Conservation (phyloP, 2,329 filamentous ascomycete genomes). For the Cyphellophora attinorum region DNA sequence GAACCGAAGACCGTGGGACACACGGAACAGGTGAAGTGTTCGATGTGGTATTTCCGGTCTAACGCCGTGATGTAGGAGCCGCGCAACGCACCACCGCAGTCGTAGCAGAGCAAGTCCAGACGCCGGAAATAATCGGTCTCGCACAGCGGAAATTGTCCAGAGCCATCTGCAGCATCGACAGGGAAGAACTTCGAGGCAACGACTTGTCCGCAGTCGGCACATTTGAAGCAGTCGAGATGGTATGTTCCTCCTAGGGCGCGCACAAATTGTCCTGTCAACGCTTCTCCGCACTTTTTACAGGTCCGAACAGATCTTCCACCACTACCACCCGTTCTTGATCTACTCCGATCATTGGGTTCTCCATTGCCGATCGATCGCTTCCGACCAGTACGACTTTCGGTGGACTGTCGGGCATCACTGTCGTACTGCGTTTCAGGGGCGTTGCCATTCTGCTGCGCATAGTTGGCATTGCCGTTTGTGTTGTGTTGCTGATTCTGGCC, state of each 20-base stretch:
- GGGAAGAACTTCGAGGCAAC: slow-evolving; percentile 99
- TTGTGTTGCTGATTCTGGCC: slow-evolving; percentile 9
- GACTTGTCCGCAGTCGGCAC: slow-evolving; percentile 89
- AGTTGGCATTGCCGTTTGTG: slow-evolving; percentile 8
- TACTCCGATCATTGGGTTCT: slow-evolving; percentile 18
- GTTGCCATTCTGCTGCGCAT: slow-evolving; percentile 10
- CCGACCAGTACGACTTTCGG: slow-evolving; percentile 18
- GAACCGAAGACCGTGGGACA: slow-evolving; percentile 97
- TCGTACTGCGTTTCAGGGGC: slow-evolving; percentile 14
- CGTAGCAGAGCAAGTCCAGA: slow-evolving; percentile 79
- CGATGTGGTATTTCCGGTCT: slow-evolving; percentile 96
- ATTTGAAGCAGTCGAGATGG: slow-evolving; percentile 96
- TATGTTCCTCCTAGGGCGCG: slow-evolving; percentile 87
- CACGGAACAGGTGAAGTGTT: slow-evolving; percentile 96
- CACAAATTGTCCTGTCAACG: slow-evolving; percentile 90
- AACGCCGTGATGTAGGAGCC: slow-evolving; percentile 97
- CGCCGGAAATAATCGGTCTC: slow-evolving; percentile 96
- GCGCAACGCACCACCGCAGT: slow-evolving; percentile 83
- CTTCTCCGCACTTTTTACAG: slow-evolving; percentile 78
- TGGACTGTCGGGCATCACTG: slow-evolving; percentile 15
- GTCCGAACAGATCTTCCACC: slow-evolving; percentile 37
- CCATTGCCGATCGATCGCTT: slow-evolving; percentile 16
- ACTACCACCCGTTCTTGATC: slow-evolving; percentile 21
- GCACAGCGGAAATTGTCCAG: slow-evolving; percentile 80
- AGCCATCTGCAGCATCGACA: slow-evolving; percentile 79